Evolutionary conservation across 2,329 filamentous ascomycete species (phyloP), one percentile per base, ranked within the genome.

Genomic region (Trichoderma harzianum): DNA sequence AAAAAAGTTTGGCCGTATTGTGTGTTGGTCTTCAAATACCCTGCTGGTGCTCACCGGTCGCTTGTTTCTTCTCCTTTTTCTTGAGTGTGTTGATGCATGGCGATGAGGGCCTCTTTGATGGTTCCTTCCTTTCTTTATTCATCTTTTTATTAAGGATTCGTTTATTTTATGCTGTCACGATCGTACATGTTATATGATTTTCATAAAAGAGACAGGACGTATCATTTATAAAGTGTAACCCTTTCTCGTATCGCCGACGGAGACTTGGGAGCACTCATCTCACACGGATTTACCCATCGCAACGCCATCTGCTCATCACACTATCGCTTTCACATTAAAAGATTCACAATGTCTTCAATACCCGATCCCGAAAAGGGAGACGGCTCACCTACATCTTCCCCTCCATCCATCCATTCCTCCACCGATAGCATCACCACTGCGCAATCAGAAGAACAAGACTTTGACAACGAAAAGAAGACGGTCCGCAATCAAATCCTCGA

Each of bases 361-460:
- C 36, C 66, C 10, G 66, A 69, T 58, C 66, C 66, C n/a, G 66
- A 69, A 34, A 69, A 69, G 18, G 26, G 10, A 57, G 18, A 69
- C 5, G 36, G 36, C 26, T 14, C 14, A n/a, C 36, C n/a, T 34
- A 5, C 34, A 18, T 24, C 65, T 8, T 47, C 66, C 5, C 12
- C 66, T 34, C 66, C 55, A 5, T 69, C 66, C 7, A 47, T 69
- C 7, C 36, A 34, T 18, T 69, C 66, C 12, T 69, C 66, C 28
- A 30, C 16, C 51, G 36, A 51, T n/a, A 69, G 34, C 53, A 69
- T 69, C 36, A 34, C 66, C 55, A 43, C 55, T 0, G 66, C 66
- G 36, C 66, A 30, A 7, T 69, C 66, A 69, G 66, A 69, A 30
- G 65, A 68, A 16, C 66, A 69, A 57, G 66, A 34, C 36, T 26